Conservation (phyloP, 2,329 filamentous ascomycete species). For the Aspergillus caelatus region DNA sequence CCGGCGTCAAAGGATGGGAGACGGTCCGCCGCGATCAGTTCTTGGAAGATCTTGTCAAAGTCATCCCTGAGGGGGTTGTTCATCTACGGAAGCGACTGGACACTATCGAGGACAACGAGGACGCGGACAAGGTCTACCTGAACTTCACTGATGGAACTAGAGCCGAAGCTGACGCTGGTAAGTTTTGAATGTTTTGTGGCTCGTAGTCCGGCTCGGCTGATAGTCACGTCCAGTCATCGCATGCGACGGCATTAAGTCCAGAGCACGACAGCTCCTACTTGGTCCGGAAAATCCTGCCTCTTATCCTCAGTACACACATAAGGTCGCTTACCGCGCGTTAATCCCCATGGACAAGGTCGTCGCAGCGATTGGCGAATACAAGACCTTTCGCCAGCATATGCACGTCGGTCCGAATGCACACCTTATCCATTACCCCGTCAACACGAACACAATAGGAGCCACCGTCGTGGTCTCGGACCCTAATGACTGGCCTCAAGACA, state of each 20-base stretch:
- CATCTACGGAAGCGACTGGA: slow-evolving; percentile 40
- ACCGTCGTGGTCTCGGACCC: neutral
- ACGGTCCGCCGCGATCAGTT: slow-evolving; percentile 40
- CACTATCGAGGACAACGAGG: slow-evolving; percentile 28
- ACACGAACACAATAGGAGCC: neutral
- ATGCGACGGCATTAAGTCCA: slow-evolving; percentile 66
- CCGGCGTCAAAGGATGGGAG: slow-evolving; percentile 8
- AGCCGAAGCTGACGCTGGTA: slow-evolving; percentile 42
- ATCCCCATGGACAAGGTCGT: slow-evolving; percentile 60
- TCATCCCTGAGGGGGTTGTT: slow-evolving; percentile 39
- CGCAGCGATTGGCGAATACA: slow-evolving; percentile 52
- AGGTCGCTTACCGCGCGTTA: slow-evolving; percentile 64
- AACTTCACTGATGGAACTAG: slow-evolving; percentile 50
- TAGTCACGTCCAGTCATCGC: slow-evolving; percentile 42
- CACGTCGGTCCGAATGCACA: slow-evolving; percentile 61
- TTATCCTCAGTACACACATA: slow-evolving; percentile 55
- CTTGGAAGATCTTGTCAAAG: slow-evolving; percentile 43
- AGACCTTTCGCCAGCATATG: slow-evolving; percentile 55
- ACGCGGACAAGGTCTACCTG: slow-evolving; percentile 29
- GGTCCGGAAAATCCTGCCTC: slow-evolving; percentile 50
- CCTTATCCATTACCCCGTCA: slow-evolving; percentile 62
- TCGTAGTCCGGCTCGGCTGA: neutral
- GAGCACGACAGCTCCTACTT: slow-evolving; percentile 55
- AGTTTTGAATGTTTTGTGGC: neutral
- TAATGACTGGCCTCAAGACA: neutral